Evolutionary conservation across 1,284 basidiomycete species (phyloP), one percentile per base, ranked within the genome.

Genomic region (Melampsora americana): DNA sequence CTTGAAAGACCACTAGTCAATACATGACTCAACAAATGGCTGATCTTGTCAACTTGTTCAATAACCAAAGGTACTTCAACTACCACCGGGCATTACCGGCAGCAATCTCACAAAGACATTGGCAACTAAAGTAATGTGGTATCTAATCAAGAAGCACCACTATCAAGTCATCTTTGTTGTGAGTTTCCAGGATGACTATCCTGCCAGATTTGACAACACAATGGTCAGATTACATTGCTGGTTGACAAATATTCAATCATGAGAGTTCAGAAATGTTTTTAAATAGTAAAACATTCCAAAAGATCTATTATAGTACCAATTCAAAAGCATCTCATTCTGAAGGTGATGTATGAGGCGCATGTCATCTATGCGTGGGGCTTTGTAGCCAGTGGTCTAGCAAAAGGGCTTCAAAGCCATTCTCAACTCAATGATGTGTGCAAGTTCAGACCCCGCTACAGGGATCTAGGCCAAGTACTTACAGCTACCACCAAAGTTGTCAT

Each of bases 361-460:
- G 35, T 35, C 35, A 69, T 69, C 12, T 69, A 69, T 23, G 7
- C 35, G 26, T 69, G 69, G 69, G 69, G 69, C 11, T 46, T 70
- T 7, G 69, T 70, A 35, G 69, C 53, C n/a, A 70, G 69, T 61
- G 69, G 69, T 23, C 20, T 42, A 11, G 35, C 16, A 7, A 70
- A 70, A 42, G 60, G 60, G 20, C 28, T 70, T 11, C 56, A 35
- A 28, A 60, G 32, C 16, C 56, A 69, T 35, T 3, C 2, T 6
- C 35, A 70, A 62, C 56, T 42, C 4, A 23, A 61, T 44, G 53
- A 60, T 42, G 26, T 32, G 6, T 42, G 56, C 18, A 26, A 60
- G 5, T 70, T 70, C 44, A 23, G 69, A 1, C 69, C 56, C 3
- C 35, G 26, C 2, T 61, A 70, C 46, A 53, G 53, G 14, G 20